Evolutionary conservation across 2,329 filamentous ascomycete species (phyloP), one percentile per base, ranked within the genome.

Genomic region (Colletotrichum kahawae): DNA sequence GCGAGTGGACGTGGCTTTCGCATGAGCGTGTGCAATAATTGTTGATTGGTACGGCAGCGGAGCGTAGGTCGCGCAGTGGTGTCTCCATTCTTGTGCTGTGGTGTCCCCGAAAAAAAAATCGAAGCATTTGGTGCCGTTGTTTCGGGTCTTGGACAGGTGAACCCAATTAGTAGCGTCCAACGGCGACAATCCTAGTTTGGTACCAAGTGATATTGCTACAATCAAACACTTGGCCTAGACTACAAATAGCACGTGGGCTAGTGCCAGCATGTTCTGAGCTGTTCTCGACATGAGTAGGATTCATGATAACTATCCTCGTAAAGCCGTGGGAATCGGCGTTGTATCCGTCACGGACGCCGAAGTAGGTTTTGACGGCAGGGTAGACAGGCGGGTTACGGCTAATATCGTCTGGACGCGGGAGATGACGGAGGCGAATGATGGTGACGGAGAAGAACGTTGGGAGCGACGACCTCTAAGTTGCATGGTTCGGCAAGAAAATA

Each of bases 341-440:
- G 18, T n/a, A 48, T 48, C 38, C 38, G 38, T 48, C 18, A 48
- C 38, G 10, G 18, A n/a, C 38, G 18, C 38, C 56, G 27, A 59
- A 27, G 24, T 29, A 18, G 16, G 10, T 29, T 27, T 27, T 9
- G 29, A 13, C 18, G 56, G 56, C 10, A n/a, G 18, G 16, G 29
- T 31, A 31, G 57, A 18, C 43, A 29, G 63, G 43, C 63, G 38
- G 63, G 31, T 31, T 21, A 16, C 51, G 77, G 78, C 68, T 76
- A 78, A 67, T 68, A 34, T 70, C 75, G 71, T 74, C 77, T 76
- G 59, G 71, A 71, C 34, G 34, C 77, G 77, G 77, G 73, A 77
- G 63, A 63, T 70, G 51, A 77, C 75, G 75, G 71, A 56, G 24
- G 56, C n/a, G 51, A 9, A 48, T n/a, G 38, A 48, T 48, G n/a